Evolutionary conservation across 148 eudicot species (phyloP).

Genomic region (Camellia sinensis): DNA sequence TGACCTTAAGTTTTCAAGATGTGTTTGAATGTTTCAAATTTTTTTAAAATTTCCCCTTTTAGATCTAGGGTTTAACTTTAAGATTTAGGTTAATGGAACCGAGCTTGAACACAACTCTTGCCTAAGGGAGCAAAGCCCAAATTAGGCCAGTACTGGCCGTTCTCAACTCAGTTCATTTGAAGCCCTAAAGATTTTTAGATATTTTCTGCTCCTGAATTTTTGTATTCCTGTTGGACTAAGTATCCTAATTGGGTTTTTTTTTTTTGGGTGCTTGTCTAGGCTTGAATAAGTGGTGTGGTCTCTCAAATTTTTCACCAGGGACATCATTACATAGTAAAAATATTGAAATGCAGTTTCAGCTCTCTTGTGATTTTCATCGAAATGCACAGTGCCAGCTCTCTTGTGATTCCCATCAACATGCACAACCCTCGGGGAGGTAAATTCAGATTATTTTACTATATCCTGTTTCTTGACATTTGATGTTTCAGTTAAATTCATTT

Average conservation of each 20-base stretch:
- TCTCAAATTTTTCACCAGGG: slow-evolving; percentile 24
- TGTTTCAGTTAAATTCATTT: not conserved
- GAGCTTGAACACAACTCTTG: not conserved
- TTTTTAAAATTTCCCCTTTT: not conserved
- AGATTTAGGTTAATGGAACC: not conserved
- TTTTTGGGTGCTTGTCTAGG: slow-evolving; percentile 26
- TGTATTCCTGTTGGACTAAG: not conserved
- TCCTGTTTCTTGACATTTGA: not conserved
- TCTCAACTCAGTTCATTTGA: not conserved
- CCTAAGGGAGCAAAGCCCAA: slow-evolving; percentile 9
- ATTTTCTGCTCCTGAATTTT: not conserved
- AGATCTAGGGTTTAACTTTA: not conserved
- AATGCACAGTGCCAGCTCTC: slow-evolving; percentile 16
- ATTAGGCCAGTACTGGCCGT: not conserved
- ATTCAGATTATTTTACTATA: not conserved
- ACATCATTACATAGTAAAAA: slow-evolving; percentile 18
- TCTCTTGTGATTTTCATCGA: not conserved
- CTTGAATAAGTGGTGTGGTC: slow-evolving; percentile 23
- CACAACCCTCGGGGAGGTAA: slow-evolving; percentile 37
- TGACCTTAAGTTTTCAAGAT: not conserved
- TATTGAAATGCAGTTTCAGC: slow-evolving; percentile 21
- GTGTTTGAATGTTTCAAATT: not conserved
- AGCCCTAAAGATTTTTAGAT: not conserved
- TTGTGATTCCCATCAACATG: slow-evolving; percentile 20
- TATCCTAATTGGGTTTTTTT: not conserved